Conservation (phyloP, 2,329 filamentous ascomycete species). For the Bertia moriformis region DNA sequence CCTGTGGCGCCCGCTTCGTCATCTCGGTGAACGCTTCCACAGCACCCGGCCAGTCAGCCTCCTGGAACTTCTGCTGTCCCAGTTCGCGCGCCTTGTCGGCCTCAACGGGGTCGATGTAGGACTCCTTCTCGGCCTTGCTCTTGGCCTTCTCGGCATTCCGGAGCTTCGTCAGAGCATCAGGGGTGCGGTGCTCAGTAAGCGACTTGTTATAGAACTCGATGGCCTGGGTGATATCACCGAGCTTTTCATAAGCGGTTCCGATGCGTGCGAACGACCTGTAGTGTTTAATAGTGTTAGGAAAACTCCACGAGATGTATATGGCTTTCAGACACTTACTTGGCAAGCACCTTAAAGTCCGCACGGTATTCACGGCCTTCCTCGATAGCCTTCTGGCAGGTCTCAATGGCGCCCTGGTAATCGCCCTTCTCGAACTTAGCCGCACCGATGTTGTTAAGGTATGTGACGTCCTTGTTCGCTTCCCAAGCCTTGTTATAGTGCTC, state of each 20-base stretch:
- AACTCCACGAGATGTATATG: too few species aligned
- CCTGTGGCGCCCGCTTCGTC: slow-evolving; percentile 85
- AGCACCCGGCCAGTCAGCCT: slow-evolving; percentile 83
- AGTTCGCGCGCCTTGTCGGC: slow-evolving; percentile 90
- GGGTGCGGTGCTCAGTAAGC: slow-evolving; percentile 89
- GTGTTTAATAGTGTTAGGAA: not conserved
- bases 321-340: slow-evolving; percentile 45
- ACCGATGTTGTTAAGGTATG: slow-evolving; percentile 90
- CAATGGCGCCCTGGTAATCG: slow-evolving; percentile 76
- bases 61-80: slow-evolving; percentile 95
- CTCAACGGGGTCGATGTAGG: slow-evolving; percentile 81
- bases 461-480: slow-evolving; percentile 90
- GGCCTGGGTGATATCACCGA: slow-evolving; percentile 64
- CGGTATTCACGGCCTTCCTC: slow-evolving; percentile 79
- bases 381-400: slow-evolving; percentile 73
- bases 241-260: slow-evolving; percentile 82
- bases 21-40: slow-evolving; percentile 92
- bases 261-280: slow-evolving; percentile 70
- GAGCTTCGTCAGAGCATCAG: slow-evolving; percentile 84
- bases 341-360: slow-evolving; percentile 95
- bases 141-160: slow-evolving; percentile 80
- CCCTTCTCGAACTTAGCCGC: slow-evolving; percentile 94
- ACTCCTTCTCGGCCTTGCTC: slow-evolving; percentile 56
- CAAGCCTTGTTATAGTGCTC: slow-evolving; percentile 89
- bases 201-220: slow-evolving; percentile 86